Conservation (phyloP, 176 grass and related monocot species). For the Ampelocalamus luodianensis region DNA sequence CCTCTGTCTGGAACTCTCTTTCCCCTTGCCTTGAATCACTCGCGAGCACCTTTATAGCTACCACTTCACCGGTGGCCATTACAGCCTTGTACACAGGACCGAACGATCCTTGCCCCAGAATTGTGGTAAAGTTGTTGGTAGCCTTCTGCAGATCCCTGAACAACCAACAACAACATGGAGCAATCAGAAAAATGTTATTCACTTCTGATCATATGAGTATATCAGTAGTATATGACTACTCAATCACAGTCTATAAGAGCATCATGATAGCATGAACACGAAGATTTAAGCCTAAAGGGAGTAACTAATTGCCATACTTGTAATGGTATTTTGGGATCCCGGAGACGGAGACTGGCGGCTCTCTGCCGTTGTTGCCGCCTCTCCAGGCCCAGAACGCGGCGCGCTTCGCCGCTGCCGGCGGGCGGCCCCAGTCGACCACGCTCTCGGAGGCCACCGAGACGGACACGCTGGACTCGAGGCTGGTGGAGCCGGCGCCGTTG, state of each 20-base stretch:
- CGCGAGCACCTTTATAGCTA: conserved; percentile 92
- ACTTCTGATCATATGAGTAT: conserved; percentile 1
- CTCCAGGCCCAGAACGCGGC: conserved; percentile 62
- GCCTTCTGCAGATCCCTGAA: conserved; percentile 91
- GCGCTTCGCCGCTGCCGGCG: conserved; percentile 45
- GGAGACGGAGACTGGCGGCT: conserved; percentile 55
- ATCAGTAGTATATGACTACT: background rate
- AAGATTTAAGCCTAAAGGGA: background rate
- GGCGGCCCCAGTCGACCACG: conserved; percentile 44
- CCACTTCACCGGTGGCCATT: conserved; percentile 84
- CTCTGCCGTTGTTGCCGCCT: conserved; percentile 36
- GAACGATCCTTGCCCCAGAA: conserved; percentile 95
- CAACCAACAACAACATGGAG: conserved; percentile 25
- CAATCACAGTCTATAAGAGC: background rate
- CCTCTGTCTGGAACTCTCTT: conserved; percentile 96
- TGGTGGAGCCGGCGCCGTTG: conserved; percentile 38
- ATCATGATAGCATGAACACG: background rate
- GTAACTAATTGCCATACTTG: conserved; percentile 55
- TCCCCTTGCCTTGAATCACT: conserved; percentile 92
- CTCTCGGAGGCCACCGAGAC: conserved; percentile 70
- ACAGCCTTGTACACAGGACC: conserved; percentile 94
- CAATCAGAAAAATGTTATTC: conserved; percentile 23
- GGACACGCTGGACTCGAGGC: conserved; percentile 67
- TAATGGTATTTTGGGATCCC: conserved; percentile 85
- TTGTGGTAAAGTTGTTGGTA: conserved; percentile 88